Percentiles rank a stretch among this genome's conserved stretches.
Evolutionary conservation across 2,329 filamentous ascomycete species (phyloP).

Genomic region (Cordyceps cicadae): DNA sequence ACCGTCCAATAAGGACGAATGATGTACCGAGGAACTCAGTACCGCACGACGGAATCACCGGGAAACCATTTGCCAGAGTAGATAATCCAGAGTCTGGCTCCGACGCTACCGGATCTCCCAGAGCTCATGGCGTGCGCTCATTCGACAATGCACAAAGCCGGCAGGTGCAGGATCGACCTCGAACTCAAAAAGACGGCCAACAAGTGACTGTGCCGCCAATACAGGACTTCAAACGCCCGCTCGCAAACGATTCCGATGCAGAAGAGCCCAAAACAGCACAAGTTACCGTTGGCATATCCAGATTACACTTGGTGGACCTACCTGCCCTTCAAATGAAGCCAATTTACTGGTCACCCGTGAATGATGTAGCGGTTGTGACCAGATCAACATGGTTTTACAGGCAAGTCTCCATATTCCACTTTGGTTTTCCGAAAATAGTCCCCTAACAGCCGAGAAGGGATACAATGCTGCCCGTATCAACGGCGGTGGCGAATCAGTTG

Average conservation of each 20-base stretch:
- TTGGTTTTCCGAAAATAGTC: background rate
- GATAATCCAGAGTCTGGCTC: constrained; percentile 25
- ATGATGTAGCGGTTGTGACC: constrained; percentile 74
- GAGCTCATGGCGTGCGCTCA: constrained; percentile 13
- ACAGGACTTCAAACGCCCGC: background rate
- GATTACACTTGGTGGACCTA: constrained; percentile 79
- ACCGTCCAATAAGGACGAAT: constrained; percentile 12
- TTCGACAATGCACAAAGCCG: background rate
- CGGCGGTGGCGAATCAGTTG: constrained; percentile 79
- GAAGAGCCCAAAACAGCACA: constrained; percentile 31
- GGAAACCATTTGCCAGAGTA: constrained; percentile 45
- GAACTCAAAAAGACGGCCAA: background rate
- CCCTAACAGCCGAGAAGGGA: constrained; percentile 41
- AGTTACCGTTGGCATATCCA: constrained; percentile 81
- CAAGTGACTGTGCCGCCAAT: background rate
- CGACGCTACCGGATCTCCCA: constrained; percentile 20
- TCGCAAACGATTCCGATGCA: constrained; percentile 17
- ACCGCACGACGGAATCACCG: constrained; percentile 44
- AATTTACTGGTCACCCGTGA: constrained; percentile 94
- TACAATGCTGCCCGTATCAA: constrained; percentile 83
- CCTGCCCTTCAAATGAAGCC: constrained; percentile 84
- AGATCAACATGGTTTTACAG: constrained; percentile 96
- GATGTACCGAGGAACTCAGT: constrained; percentile 16
- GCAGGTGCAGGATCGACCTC: background rate
- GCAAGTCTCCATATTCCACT: constrained; percentile 21